Evolutionary conservation across 805 yeast species (phyloP).

Genomic region (Metschnikowia cerradonensis): DNA sequence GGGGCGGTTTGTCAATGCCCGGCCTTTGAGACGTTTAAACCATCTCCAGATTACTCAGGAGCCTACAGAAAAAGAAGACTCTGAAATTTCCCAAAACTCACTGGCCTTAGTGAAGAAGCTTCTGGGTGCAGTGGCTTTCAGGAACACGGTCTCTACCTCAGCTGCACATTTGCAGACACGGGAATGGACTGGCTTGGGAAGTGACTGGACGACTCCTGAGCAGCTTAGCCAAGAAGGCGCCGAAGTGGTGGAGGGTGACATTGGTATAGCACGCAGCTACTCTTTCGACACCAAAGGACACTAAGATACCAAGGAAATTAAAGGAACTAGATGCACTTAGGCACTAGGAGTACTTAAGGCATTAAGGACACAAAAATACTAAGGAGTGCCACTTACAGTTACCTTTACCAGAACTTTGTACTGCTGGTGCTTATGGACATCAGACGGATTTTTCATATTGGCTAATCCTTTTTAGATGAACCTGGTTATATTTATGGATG

Average conservation of each 20-base stretch:
- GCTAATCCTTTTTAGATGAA: too few relatives aligned
- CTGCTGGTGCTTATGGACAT: too few relatives aligned
- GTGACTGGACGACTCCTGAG: constrained; percentile 51
- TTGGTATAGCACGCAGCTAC: constrained; percentile 90
- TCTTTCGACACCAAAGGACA: constrained; percentile 26
- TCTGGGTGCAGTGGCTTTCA: constrained; percentile 58
- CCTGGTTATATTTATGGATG: too few relatives aligned
- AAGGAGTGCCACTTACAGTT: too few relatives aligned
- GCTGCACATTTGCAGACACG: constrained; percentile 70
- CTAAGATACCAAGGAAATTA: neutral
- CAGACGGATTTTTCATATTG: neutral
- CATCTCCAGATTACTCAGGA: constrained; percentile 57
- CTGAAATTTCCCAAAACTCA: constrained; percentile 1
- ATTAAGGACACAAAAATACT: too few relatives aligned
- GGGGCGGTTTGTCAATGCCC: constrained; percentile 66
- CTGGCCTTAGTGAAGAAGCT: constrained; percentile 52
- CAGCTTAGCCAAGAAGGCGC: constrained; percentile 57
- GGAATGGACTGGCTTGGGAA: constrained; percentile 87
- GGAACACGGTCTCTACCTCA: constrained; percentile 83
- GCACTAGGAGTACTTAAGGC: too few relatives aligned
- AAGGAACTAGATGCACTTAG: too few relatives aligned
- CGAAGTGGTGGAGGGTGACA: constrained; percentile 70
- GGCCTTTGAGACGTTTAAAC: constrained; percentile 66
- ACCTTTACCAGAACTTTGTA: too few relatives aligned
- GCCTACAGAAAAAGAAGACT: constrained; percentile 7